These are phyloP conservation scores for Candida easanensis DNA, from an alignment of 805 yeast genomes.

Conservation along the genomic window DNA sequence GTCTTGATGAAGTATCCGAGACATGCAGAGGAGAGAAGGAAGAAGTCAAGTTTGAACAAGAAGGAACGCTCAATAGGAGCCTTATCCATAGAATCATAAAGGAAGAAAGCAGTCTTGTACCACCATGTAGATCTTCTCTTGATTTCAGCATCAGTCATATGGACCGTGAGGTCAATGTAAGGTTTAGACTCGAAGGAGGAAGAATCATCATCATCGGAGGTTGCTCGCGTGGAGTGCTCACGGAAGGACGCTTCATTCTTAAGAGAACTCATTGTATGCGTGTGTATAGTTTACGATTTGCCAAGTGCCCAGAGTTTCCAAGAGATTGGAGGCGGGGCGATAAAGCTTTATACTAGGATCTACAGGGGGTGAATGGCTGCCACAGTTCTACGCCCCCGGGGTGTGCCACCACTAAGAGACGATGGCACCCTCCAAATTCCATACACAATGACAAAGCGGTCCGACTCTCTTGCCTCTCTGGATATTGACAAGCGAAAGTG, in stretches of 20 bases:
- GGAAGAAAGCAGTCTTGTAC: conserved; percentile 11
- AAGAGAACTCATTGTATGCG: not conserved
- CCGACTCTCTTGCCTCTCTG: not conserved
- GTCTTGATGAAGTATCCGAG: conserved; percentile 46
- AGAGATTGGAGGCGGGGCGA: no score
- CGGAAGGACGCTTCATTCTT: not conserved
- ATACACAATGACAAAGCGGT: no score
- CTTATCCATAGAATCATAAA: conserved; percentile 35
- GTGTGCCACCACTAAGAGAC: no score
- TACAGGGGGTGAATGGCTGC: no score
- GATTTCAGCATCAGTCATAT: conserved; percentile 10
- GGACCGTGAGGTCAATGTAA: conserved; percentile 16
- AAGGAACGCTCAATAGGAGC: conserved; percentile 34
- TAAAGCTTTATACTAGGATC: no score
- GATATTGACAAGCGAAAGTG: not conserved
- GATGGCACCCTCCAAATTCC: no score
- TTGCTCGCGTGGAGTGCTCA: not conserved
- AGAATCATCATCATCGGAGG: not conserved
- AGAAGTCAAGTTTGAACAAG: conserved; percentile 35
- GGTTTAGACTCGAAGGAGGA: conserved; percentile 6
- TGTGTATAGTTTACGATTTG: no score
- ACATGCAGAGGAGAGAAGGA: conserved; percentile 40
- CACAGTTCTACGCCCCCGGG: no score
- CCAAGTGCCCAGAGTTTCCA: no score
- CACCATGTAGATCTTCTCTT: conserved; percentile 13